These are phyloP conservation scores for Kwoniella europaea DNA, from an alignment of 768 basidiomycete genomes.

Conservation along the genomic window DNA sequence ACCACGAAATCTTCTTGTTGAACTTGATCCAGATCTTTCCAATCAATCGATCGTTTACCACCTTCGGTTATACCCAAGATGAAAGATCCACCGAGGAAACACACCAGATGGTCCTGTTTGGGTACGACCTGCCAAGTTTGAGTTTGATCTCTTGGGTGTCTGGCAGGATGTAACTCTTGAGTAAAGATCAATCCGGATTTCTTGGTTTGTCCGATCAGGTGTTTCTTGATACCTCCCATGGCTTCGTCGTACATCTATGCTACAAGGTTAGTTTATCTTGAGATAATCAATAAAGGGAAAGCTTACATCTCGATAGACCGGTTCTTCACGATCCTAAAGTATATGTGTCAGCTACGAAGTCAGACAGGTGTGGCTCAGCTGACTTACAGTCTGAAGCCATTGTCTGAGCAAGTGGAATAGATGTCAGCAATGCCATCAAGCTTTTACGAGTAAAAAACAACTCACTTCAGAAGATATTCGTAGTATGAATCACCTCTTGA, in stretches of 20 bases:
- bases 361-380: background rate
- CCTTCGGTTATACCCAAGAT: slow-evolving; percentile 79
- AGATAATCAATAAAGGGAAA: background rate
- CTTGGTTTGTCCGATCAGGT: slow-evolving; percentile 71
- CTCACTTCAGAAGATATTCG: slow-evolving; percentile 78
- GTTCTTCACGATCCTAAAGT: slow-evolving; percentile 68
- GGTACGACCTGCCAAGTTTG: slow-evolving; percentile 72
- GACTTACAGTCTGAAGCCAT: slow-evolving; percentile 75
- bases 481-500: slow-evolving; percentile 94
- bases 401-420: slow-evolving; percentile 64
- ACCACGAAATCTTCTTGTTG: slow-evolving; percentile 80
- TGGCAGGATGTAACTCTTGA: slow-evolving; percentile 75
- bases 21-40: slow-evolving; percentile 66
- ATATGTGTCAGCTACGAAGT: slow-evolving; percentile 5
- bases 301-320: slow-evolving; percentile 74
- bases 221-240: slow-evolving; percentile 77
- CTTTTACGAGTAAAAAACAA: background rate
- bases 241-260: slow-evolving; percentile 84
- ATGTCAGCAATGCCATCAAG: slow-evolving; percentile 2
- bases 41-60: slow-evolving; percentile 46
- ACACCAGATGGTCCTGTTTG: slow-evolving; percentile 95
- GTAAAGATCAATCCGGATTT: slow-evolving; percentile 73
- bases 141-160: slow-evolving; percentile 38
- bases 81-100: slow-evolving; percentile 90
- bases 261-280: slow-evolving; percentile 7